Conservation (phyloP, 1,284 basidiomycete species). For the Trichosporon inkin region DNA sequence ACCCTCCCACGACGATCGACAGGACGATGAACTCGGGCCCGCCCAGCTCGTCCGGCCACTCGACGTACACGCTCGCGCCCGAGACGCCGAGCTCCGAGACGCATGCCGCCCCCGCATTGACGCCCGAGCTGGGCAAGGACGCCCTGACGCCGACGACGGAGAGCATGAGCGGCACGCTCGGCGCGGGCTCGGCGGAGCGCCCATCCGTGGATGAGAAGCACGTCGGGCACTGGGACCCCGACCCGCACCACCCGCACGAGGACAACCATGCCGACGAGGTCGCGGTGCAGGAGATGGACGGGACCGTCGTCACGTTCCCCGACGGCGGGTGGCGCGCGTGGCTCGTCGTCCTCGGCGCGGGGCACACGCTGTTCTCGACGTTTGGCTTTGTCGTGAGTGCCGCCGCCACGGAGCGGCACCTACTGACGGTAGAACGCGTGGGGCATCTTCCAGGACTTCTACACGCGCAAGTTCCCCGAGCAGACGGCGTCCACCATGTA, state of each 20-base stretch:
- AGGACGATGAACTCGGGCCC: too few species aligned
- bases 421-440: constrained; percentile 26
- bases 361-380: constrained; percentile 24
- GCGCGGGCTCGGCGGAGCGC: background rate
- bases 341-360: constrained; percentile 24
- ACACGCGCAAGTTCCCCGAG: constrained; percentile 20
- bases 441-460: constrained; percentile 28
- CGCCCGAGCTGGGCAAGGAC: too few species aligned
- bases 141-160: background rate
- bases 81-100: too few species aligned
- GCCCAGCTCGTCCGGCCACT: too few species aligned
- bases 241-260: background rate
- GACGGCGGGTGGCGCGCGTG: constrained; percentile 26
- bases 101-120: too few species aligned
- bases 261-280: background rate
- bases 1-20: too few species aligned
- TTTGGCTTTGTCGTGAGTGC: constrained; percentile 28
- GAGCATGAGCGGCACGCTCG: background rate
- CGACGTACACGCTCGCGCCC: too few species aligned
- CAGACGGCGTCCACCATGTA: constrained; percentile 19
- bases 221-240: background rate
- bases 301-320: constrained; percentile 22
- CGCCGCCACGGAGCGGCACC: too few species aligned
- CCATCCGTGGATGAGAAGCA: background rate
- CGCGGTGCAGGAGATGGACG: constrained; percentile 17